Conservation (phyloP, 371 early-diverging fungal species). For the Gilbertella persicaria region DNA sequence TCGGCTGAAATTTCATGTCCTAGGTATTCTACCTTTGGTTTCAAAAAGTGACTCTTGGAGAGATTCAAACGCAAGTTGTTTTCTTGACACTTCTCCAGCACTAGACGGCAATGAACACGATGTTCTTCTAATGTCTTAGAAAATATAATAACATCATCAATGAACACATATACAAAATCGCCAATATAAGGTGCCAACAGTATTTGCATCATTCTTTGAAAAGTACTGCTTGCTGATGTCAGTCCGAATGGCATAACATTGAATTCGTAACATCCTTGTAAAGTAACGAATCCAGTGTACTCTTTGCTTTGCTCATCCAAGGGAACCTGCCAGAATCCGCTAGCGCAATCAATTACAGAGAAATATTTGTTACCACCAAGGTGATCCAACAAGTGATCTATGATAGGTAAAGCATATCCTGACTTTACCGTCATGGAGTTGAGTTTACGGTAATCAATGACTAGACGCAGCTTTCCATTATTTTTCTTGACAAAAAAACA, state of each 20-base stretch:
- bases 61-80: conserved; percentile 33
- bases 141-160: conserved; percentile 54
- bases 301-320: conserved; percentile 7
- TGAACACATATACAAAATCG: conserved; percentile 34
- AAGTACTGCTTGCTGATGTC: conserved; percentile 45
- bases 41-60: conserved; percentile 39
- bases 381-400: conserved; percentile 30
- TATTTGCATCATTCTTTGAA: conserved; percentile 41
- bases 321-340: conserved; percentile 47
- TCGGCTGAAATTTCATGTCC: conserved; percentile 35
- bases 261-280: conserved; percentile 32
- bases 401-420: conserved; percentile 32
- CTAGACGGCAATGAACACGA: conserved; percentile 21
- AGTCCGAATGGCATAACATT: conserved; percentile 35
- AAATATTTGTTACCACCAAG: conserved; percentile 28
- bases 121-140: conserved; percentile 34
- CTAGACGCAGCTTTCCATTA: conserved; percentile 40
- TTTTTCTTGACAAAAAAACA: conserved; percentile 51
- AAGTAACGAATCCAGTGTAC: conserved; percentile 42
- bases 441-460: conserved; percentile 42
- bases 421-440: not conserved
- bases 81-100: conserved; percentile 31
- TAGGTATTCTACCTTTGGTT: conserved; percentile 25
- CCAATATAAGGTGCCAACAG: conserved; percentile 16
- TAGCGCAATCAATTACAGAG: conserved; percentile 35